Percentiles rank a stretch among this genome's conserved stretches.
These are phyloP conservation scores for Candida montana DNA, from an alignment of 805 yeast genomes.

Conservation along the genomic window DNA sequence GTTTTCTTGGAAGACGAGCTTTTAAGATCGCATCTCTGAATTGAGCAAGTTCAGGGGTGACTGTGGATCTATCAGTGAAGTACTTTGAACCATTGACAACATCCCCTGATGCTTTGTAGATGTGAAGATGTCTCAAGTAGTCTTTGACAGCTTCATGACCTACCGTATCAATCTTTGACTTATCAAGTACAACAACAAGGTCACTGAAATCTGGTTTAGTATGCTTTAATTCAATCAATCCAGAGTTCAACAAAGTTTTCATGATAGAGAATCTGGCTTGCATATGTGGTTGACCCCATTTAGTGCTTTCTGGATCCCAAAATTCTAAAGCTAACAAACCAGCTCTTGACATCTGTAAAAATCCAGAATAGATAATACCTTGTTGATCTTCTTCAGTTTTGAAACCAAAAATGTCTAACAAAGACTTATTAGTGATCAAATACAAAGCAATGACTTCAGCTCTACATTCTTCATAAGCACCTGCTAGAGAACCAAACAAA, in stretches of 20 bases:
- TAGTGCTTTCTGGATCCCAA: constrained; percentile 76
- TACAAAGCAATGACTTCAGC: constrained; percentile 89
- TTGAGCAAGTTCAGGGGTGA: constrained; percentile 54
- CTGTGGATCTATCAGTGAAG: constrained; percentile 65
- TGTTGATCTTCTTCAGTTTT: constrained; percentile 51
- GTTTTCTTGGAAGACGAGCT: constrained; percentile 79
- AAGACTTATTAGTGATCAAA: constrained; percentile 60
- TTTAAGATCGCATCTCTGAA: constrained; percentile 63
- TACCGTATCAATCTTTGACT: constrained; percentile 53
- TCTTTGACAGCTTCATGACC: constrained; percentile 74
- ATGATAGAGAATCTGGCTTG: constrained; percentile 86
- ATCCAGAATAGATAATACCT: constrained; percentile 60
- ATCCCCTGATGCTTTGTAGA: constrained; percentile 76
- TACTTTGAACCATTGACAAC: constrained; percentile 56
- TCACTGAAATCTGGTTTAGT: constrained; percentile 49
- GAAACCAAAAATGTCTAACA: constrained; percentile 72
- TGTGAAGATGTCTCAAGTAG: constrained; percentile 65
- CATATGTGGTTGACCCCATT: constrained; percentile 96
- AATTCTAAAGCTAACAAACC: constrained; percentile 78
- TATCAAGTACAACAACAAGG: constrained; percentile 53
- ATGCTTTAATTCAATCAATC: constrained; percentile 50
- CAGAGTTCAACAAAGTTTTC: constrained; percentile 65
- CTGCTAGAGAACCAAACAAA: constrained; percentile 73
- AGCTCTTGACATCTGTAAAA: constrained; percentile 81
- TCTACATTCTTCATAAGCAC: constrained; percentile 88